Conservation (phyloP, 352 stramenopile species). For the Pythium dissotocum region DNA sequence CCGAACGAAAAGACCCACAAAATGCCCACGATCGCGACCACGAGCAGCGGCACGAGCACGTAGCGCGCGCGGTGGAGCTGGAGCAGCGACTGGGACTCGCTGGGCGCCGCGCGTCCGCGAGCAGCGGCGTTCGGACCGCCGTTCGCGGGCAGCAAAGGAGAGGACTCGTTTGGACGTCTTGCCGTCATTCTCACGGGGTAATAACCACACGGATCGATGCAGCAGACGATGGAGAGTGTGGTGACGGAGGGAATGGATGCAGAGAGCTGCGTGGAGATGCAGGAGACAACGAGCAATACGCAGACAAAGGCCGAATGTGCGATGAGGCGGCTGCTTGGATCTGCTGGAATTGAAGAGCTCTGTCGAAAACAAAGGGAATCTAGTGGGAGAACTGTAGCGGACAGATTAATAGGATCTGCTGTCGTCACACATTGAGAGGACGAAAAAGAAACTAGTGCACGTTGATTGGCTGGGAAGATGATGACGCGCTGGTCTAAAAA, state of each 20-base stretch:
- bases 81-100: conserved; percentile 10
- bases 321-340: conserved; percentile 20
- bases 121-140: conserved; percentile 9
- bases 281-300: not conserved
- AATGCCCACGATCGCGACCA: conserved; percentile 54
- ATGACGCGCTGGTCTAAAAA: not conserved
- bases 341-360: not conserved
- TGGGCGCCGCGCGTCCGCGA: not conserved
- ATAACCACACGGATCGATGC: not conserved
- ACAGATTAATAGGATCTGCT: conserved; percentile 8
- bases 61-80: conserved; percentile 51
- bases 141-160: conserved; percentile 45
- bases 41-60: conserved; percentile 51
- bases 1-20: conserved; percentile 37
- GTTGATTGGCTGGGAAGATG: conserved; percentile 9
- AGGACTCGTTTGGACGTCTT: conserved; percentile 43
- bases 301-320: not conserved
- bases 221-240: not conserved
- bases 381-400: not conserved
- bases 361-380: conserved; percentile 3
- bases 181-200: conserved; percentile 8
- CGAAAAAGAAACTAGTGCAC: not conserved
- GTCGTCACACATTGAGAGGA: not conserved
- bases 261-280: not conserved
- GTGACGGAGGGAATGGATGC: not conserved